Conservation (phyloP, 257 asterid genomes). For the Nicotiana attenuata region DNA sequence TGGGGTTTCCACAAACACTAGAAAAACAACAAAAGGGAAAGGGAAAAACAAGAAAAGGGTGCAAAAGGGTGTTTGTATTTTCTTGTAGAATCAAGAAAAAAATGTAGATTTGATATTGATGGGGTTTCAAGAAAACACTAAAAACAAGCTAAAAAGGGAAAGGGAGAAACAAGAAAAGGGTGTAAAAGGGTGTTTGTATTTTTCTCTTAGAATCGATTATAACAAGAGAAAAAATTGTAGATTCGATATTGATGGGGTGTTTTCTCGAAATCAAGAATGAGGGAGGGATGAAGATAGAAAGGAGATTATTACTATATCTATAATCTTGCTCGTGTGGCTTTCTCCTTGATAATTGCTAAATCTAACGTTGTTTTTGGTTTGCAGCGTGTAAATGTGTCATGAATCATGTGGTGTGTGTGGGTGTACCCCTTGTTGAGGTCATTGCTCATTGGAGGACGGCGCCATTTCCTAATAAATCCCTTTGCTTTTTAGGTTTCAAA, state of each 20-base stretch:
- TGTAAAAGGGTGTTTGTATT: neutral
- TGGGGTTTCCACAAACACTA: neutral
- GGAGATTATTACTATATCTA: neutral
- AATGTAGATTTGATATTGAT: neutral
- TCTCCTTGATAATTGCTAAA: conserved; percentile 6
- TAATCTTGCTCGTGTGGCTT: neutral
- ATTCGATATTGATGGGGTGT: neutral
- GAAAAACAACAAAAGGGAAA: neutral
- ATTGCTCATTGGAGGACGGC: conserved; percentile 8
- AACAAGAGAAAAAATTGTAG: neutral
- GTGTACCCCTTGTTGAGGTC: neutral
- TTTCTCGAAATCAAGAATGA: neutral
- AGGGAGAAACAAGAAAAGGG: neutral
- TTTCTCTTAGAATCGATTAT: conserved; percentile 1
- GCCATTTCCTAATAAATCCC: neutral
- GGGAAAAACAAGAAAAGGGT: neutral
- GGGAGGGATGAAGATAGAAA: neutral
- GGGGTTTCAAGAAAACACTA: neutral
- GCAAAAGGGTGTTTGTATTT: neutral
- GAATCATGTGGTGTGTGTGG: neutral
- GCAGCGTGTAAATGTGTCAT: neutral
- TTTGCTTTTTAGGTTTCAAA: conserved; percentile 1
- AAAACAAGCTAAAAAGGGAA: too few relatives aligned
- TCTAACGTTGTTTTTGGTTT: neutral
- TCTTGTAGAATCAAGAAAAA: neutral